Percentiles rank a stretch among this genome's conserved stretches.
phyloP scores from a whole-genome alignment of 768 basidiomycete species.

The Leccinum longicurvipes region DNA sequence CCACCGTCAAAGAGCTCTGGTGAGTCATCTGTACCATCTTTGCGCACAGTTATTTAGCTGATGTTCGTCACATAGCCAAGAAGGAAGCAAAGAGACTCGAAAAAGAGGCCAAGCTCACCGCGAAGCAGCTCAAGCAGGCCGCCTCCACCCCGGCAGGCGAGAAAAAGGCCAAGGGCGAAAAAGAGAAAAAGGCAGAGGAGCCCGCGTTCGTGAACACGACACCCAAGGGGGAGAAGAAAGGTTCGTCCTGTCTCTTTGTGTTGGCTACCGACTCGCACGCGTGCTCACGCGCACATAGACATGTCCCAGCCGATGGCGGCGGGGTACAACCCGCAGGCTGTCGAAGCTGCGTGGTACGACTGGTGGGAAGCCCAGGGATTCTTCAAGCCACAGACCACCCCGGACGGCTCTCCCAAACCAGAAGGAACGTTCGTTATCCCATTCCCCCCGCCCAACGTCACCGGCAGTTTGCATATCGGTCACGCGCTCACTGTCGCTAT shows the following conservation, averaged over 20 bases:
- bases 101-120: conserved; percentile 75
- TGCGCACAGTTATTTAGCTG: too few species aligned
- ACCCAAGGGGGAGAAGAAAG: conserved; percentile 91
- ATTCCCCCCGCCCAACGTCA: conserved; percentile 94
- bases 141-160: conserved; percentile 42
- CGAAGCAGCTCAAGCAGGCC: conserved; percentile 49
- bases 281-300: conserved; percentile 44
- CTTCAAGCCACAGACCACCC: conserved; percentile 71
- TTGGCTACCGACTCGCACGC: neutral
- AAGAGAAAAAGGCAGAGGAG: conserved; percentile 69
- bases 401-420: conserved; percentile 54
- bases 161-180: conserved; percentile 75
- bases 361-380: conserved; percentile 94
- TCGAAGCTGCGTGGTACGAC: conserved; percentile 96
- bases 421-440: conserved; percentile 83
- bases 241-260: conserved; percentile 36
- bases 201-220: conserved; percentile 85
- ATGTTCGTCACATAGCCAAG: conserved; percentile 68
- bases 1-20: neutral
- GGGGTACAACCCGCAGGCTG: conserved; percentile 94
- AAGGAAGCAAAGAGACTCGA: conserved; percentile 82
- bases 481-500: conserved; percentile 91
- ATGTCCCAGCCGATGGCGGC: conserved; percentile 81
- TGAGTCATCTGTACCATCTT: too few species aligned
- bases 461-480: conserved; percentile 92